Conservation (phyloP, 1,284 basidiomycete genomes). For the Earliella scabrosa region DNA sequence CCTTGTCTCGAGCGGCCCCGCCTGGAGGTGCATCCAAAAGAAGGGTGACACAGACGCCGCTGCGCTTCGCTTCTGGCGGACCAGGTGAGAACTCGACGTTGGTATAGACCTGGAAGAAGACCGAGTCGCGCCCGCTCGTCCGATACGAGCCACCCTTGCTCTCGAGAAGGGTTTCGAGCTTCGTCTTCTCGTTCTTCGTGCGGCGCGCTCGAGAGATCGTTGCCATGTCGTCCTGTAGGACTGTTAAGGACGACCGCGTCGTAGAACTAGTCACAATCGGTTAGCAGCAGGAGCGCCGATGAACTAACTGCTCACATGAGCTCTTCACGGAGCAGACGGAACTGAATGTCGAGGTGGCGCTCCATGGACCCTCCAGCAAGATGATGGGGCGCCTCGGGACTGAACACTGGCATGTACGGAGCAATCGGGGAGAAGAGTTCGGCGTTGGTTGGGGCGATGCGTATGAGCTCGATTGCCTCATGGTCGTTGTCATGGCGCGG, state of each 20-base stretch:
- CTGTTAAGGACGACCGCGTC: constrained; percentile 48
- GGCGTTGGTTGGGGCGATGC: constrained; percentile 42
- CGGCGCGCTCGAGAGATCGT: constrained; percentile 13
- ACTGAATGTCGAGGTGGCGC: constrained; percentile 44
- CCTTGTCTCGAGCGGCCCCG: constrained; percentile 28
- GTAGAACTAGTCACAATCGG: constrained; percentile 48
- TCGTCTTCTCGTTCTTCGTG: constrained; percentile 21
- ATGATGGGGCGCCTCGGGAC: constrained; percentile 45
- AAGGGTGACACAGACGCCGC: constrained; percentile 32
- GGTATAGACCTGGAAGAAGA: constrained; percentile 38
- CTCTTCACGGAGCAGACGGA: constrained; percentile 46
- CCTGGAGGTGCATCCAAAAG: constrained; percentile 30
- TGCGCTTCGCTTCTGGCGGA: constrained; percentile 25
- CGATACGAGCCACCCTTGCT: constrained; percentile 38
- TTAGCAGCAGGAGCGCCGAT: too few relatives aligned
- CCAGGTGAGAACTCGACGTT: constrained; percentile 30
- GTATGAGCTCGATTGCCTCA: constrained; percentile 37
- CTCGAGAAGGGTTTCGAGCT: constrained; percentile 29
- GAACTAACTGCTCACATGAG: constrained; percentile 34
- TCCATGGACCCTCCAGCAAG: constrained; percentile 37
- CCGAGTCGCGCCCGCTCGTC: constrained; percentile 28
- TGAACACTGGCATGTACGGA: constrained; percentile 43
- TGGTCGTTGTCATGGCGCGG: constrained; percentile 49
- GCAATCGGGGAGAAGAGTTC: constrained; percentile 37
- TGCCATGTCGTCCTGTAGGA: constrained; percentile 38